phyloP scores from a whole-genome alignment of 371 early-diverging fungal species.

The Batkoa obscura region DNA sequence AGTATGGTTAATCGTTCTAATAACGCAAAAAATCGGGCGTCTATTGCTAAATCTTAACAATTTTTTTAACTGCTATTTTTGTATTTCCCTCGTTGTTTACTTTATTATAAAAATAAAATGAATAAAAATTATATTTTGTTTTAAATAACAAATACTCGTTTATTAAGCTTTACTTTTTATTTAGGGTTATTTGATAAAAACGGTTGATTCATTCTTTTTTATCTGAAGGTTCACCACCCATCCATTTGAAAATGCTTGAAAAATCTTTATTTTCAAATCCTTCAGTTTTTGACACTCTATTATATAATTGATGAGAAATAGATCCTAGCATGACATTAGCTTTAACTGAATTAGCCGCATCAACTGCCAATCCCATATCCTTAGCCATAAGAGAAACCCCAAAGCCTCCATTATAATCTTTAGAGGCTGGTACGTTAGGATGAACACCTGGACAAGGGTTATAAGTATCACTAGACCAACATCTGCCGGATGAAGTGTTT shows the following conservation, averaged over 20 bases:
- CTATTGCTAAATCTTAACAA: too few species aligned
- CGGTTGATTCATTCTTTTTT: neutral
- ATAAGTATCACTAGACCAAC: conserved; percentile 81
- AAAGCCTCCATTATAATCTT: conserved; percentile 83
- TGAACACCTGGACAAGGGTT: conserved; percentile 81
- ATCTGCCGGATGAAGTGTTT: conserved; percentile 75
- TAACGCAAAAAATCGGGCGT: too few species aligned
- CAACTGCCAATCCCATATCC: conserved; percentile 77
- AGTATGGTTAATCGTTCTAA: too few species aligned
- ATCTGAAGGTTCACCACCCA: conserved; percentile 10
- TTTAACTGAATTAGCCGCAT: conserved; percentile 66
- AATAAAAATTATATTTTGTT: too few species aligned
- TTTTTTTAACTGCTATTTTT: too few species aligned
- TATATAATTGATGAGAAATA: conserved; percentile 61
- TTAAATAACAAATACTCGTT: too few species aligned
- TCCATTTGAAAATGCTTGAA: conserved; percentile 54
- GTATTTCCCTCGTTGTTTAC: too few species aligned
- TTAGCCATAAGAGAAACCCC: conserved; percentile 78
- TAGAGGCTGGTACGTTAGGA: conserved; percentile 57
- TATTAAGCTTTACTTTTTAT: too few species aligned
- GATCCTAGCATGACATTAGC: conserved; percentile 51
- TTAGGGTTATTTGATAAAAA: too few species aligned
- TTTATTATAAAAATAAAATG: too few species aligned
- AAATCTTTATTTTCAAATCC: conserved; percentile 48
- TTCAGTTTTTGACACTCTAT: conserved; percentile 28